phyloP scores from a whole-genome alignment of 2,329 filamentous ascomycete genomes.

The Alternaria arbusti region DNA sequence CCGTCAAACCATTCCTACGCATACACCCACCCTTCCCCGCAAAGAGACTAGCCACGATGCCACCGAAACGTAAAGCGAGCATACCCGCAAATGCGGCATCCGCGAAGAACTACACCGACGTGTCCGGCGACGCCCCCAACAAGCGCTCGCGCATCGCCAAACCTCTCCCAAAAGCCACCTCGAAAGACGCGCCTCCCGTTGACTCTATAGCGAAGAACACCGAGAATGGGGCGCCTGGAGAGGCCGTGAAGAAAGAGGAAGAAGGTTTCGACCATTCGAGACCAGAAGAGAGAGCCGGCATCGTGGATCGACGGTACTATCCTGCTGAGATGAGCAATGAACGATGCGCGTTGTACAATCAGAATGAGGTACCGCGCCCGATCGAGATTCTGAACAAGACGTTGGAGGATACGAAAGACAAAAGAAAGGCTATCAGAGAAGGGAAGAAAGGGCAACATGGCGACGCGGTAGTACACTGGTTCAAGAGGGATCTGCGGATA shows the following conservation, averaged over 20 bases:
- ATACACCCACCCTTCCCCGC: not conserved
- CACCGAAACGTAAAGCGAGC: constrained; percentile 24
- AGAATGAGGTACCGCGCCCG: constrained; percentile 72
- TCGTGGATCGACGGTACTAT: constrained; percentile 70
- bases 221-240: constrained; percentile 25
- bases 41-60: constrained; percentile 17
- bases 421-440: constrained; percentile 57
- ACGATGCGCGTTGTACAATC: constrained; percentile 75
- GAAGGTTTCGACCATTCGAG: constrained; percentile 45
- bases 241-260: constrained; percentile 13
- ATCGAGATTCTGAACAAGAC: constrained; percentile 71
- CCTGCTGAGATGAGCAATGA: constrained; percentile 85
- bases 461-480: constrained; percentile 83
- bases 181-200: constrained; percentile 14
- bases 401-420: constrained; percentile 64
- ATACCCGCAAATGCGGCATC: constrained; percentile 43
- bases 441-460: constrained; percentile 48
- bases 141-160: constrained; percentile 46
- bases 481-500: constrained; percentile 79
- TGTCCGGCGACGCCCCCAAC: constrained; percentile 41
- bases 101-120: constrained; percentile 44
- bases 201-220: constrained; percentile 17
- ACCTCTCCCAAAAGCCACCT: constrained; percentile 33
- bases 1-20: not conserved
- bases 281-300: constrained; percentile 46